phyloP scores from a whole-genome alignment of 176 grass and related monocot genomes.

The Typha latifolia region DNA sequence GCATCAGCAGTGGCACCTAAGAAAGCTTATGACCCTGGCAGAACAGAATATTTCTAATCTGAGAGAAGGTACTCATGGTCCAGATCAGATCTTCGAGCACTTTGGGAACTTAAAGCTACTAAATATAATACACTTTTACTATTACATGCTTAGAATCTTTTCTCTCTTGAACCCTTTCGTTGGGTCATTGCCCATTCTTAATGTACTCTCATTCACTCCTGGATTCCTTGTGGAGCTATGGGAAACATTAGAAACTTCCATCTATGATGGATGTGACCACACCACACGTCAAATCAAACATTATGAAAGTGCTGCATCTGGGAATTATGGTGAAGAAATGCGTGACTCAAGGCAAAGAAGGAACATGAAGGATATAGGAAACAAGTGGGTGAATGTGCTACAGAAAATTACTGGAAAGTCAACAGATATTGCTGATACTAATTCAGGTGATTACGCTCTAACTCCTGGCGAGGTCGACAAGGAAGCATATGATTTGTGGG shows the following conservation, averaged over 20 bases:
- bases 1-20: constrained; percentile 93
- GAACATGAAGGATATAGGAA: constrained; percentile 56
- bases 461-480: constrained; percentile 30
- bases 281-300: constrained; percentile 31
- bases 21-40: constrained; percentile 57
- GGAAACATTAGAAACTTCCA: constrained; percentile 47
- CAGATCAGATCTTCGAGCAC: constrained; percentile 8
- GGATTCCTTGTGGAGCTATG: constrained; percentile 90
- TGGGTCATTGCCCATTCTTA: constrained; percentile 76
- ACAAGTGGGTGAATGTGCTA: constrained; percentile 82
- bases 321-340: constrained; percentile 35
- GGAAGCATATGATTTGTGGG: constrained; percentile 56
- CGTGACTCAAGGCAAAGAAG: constrained; percentile 51
- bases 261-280: constrained; percentile 31
- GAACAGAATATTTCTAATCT: constrained; percentile 30
- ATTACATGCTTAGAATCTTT: constrained; percentile 80
- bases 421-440: constrained; percentile 29
- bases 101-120: constrained; percentile 33
- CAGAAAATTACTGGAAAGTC: constrained; percentile 85
- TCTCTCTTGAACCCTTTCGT: constrained; percentile 45
- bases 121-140: constrained; percentile 73
- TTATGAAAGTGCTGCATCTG: constrained; percentile 27
- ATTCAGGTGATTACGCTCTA: constrained; percentile 30
- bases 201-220: constrained; percentile 86
- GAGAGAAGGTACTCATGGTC: constrained; percentile 11